A percentile compares a stretch with the other conserved stretches of the same genome.
These are phyloP conservation scores for Saccharomycopsis sp. DNA, from an alignment of 805 yeast species.

Conservation along the genomic window DNA sequence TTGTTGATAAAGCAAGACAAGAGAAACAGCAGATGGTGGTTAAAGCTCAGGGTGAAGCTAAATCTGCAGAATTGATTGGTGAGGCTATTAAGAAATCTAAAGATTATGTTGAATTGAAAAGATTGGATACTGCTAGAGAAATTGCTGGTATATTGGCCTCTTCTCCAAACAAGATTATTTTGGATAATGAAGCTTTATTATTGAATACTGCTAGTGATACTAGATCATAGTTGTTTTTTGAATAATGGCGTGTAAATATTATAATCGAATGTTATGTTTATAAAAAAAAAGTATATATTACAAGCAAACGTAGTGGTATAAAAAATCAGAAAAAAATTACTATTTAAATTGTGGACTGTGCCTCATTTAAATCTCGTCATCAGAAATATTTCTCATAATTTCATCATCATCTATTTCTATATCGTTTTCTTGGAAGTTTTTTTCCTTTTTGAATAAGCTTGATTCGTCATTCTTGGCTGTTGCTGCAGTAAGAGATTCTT, in stretches of 20 bases:
- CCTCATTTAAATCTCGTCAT: slow-evolving; percentile 20
- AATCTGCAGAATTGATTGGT: slow-evolving; percentile 96
- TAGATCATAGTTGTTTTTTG: too few relatives aligned
- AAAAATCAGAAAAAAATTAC: background rate
- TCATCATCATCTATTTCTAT: slow-evolving; percentile 18
- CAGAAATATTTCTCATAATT: slow-evolving; percentile 10
- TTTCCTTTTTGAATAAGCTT: slow-evolving; percentile 21
- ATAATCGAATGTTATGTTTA: background rate
- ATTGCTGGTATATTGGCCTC: slow-evolving; percentile 78
- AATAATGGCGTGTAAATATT: background rate
- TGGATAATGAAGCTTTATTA: slow-evolving; percentile 87
- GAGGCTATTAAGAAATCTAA: slow-evolving; percentile 95
- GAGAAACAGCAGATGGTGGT: slow-evolving; percentile 97
- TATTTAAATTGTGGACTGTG: too few relatives aligned
- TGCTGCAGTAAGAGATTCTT: background rate
- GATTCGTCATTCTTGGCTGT: slow-evolving; percentile 16
- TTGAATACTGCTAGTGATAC: slow-evolving; percentile 82
- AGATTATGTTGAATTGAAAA: slow-evolving; percentile 94
- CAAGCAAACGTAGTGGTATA: background rate
- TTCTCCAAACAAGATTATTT: slow-evolving; percentile 86
- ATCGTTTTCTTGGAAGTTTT: background rate
- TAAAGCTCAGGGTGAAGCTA: slow-evolving; percentile 97
- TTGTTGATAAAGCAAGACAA: slow-evolving; percentile 95
- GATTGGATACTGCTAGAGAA: slow-evolving; percentile 95
- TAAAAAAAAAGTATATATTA: background rate